phyloP scores from a whole-genome alignment of 2,329 filamentous ascomycete species.

The Sporothrix variecibatus region DNA sequence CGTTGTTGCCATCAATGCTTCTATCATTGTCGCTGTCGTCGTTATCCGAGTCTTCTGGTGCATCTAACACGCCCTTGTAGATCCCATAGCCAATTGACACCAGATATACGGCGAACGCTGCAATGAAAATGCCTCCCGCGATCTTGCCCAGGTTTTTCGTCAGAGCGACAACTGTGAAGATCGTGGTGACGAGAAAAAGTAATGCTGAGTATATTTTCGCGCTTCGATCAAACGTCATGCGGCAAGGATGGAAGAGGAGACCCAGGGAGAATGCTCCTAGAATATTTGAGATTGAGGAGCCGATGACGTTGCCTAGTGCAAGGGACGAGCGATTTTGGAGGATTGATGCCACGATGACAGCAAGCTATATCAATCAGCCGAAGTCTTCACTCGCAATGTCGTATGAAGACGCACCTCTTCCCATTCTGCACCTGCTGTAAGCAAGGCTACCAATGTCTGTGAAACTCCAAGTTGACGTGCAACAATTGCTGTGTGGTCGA shows the following conservation, averaged over 20 bases:
- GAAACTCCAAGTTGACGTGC: not conserved
- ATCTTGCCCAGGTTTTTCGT: not conserved
- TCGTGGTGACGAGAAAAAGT: conserved; percentile 15
- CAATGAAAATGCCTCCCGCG: conserved; percentile 12
- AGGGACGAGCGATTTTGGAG: conserved; percentile 11
- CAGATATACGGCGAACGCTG: conserved; percentile 12
- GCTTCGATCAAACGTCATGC: conserved; percentile 1
- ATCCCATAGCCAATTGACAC: conserved; percentile 1
- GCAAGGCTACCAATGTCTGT: conserved; percentile 15
- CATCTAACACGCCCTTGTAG: conserved; percentile 5
- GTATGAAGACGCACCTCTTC: conserved; percentile 8
- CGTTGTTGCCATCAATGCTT: not conserved
- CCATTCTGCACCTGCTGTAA: conserved; percentile 13
- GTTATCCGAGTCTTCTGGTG: conserved; percentile 1
- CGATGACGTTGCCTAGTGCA: conserved; percentile 16
- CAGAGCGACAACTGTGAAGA: not conserved
- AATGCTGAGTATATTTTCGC: conserved; percentile 4
- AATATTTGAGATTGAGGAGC: conserved; percentile 13
- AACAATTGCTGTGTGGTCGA: conserved; percentile 15
- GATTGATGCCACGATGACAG: conserved; percentile 3
- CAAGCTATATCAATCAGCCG: not conserved
- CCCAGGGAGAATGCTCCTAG: conserved; percentile 7
- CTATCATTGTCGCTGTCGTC: not conserved
- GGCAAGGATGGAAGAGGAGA: conserved; percentile 5
- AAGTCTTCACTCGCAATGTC: not conserved